phyloP scores from a whole-genome alignment of 345 rosid species.

The Linum lewisii region DNA sequence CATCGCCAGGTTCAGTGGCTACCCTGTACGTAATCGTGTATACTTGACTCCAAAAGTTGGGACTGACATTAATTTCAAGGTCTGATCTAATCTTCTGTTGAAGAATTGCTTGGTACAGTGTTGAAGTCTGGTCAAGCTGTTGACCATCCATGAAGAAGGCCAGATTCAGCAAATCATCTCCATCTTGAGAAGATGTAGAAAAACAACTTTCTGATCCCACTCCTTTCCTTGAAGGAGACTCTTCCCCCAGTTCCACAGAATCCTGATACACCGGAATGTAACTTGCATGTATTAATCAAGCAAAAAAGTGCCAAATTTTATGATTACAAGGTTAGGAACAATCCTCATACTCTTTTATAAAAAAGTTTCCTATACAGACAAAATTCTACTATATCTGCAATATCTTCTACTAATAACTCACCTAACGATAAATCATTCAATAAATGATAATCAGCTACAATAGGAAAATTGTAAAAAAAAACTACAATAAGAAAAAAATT shows the following conservation, averaged over 20 bases:
- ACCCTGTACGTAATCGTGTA: conserved; percentile 52
- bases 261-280: conserved; percentile 20
- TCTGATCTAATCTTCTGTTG: conserved; percentile 52
- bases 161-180: conserved; percentile 33
- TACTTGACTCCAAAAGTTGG: conserved; percentile 53
- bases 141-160: conserved; percentile 58
- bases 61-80: conserved; percentile 31
- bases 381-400: no score
- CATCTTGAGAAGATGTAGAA: conserved; percentile 26
- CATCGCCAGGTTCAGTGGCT: conserved; percentile 26
- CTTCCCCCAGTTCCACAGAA: conserved; percentile 18
- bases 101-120: conserved; percentile 76
- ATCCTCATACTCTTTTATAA: no score
- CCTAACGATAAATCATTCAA: no score
- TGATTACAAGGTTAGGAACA: no score
- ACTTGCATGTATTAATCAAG: background rate
- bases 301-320: background rate
- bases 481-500: no score
- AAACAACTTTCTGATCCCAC: conserved; percentile 13
- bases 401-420: no score
- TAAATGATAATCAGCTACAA: no score
- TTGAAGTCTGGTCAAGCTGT: conserved; percentile 40
- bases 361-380: no score
- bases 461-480: no score
- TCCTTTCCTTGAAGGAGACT: conserved; percentile 22